Conservation (phyloP, 495 filamentous ascomycete species). For the Penicillium waksmanii region DNA sequence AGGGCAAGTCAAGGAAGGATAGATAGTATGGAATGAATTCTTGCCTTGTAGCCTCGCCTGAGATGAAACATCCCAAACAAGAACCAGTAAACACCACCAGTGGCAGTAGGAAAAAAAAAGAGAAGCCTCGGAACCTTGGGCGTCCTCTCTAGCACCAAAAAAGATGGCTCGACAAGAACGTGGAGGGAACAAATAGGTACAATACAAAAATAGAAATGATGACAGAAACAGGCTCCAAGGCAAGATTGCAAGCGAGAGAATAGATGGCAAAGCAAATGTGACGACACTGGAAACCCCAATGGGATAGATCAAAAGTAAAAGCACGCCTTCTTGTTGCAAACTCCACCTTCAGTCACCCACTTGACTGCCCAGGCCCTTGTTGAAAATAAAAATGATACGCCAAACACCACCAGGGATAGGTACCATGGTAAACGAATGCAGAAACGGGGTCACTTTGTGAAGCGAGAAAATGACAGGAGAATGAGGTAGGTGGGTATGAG, state of each 20-base stretch:
- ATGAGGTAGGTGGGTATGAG: conserved; percentile 28
- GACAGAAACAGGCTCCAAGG: conserved; percentile 16
- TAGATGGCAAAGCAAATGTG: conserved; percentile 27
- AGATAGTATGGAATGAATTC: neutral
- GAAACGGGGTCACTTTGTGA: conserved; percentile 13
- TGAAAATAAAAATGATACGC: conserved; percentile 24
- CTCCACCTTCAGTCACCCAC: conserved; percentile 29
- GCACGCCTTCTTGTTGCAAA: conserved; percentile 29
- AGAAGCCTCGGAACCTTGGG: conserved; percentile 11
- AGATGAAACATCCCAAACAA: neutral
- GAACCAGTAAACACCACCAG: neutral
- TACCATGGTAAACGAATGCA: conserved; percentile 30
- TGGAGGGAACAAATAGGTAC: conserved; percentile 26
- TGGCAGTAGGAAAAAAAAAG: neutral
- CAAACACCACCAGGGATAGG: conserved; percentile 28
- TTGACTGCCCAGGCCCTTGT: conserved; percentile 26
- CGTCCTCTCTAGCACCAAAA: conserved; percentile 14
- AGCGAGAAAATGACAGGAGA: conserved; percentile 5
- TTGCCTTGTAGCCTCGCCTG: conserved; percentile 6
- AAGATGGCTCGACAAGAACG: conserved; percentile 15
- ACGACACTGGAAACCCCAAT: conserved; percentile 11
- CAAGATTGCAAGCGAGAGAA: conserved; percentile 20
- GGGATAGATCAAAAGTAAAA: conserved; percentile 11
- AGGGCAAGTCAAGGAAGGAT: neutral
- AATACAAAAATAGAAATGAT: conserved; percentile 27